Evolutionary conservation across 2,329 filamentous ascomycete species (phyloP), one percentile per base, ranked within the genome.

Genomic region (Diaporthe humulicola): DNA sequence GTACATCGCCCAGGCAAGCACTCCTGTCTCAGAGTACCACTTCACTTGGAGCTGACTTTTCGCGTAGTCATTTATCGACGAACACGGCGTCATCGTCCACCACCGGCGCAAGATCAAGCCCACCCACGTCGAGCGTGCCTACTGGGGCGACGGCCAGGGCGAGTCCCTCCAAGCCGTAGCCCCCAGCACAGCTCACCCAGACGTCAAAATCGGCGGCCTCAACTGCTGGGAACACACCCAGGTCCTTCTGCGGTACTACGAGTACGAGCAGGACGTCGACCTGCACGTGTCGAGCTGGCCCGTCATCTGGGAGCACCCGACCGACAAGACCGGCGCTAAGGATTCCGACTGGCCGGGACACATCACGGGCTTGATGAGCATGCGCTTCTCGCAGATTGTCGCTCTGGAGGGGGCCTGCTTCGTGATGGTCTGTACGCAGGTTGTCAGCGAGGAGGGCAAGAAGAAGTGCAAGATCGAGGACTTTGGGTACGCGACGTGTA

Each of bases 171-270:
- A 85, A 75, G 86, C 86, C 52, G 89, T 90, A 0, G 84, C 86
- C 7, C 84, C 88, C 54, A 86, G 87, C 1, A 83, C 84, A 45
- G 38, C 25, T 8, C 38, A 64, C 17, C 58, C 58, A 1, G 87
- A 89, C 66, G 89, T 88, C 3, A 86, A 86, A 4, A 83, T 91
- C 7, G 89, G 89, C 0, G 86, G 86, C 5, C 82, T 91, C 36
- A 89, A 89, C 77, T 90, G 88, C 81, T 90, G 88, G 87, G 88
- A 90, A 78, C 87, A 91, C 75, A 87, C 89, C 79, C 89, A 89
- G 79, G 88, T 86, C 8, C 86, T 88, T 79, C 82, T 86, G 77
- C 77, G 79, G 1, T 80, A 80, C 71, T 80, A 80, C 69, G 75
- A 78, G 57, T 79, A 78, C 71, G 69, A 74, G 14, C 79, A 80